A percentile compares a stretch with the other conserved stretches of the same genome.
Evolutionary conservation across 805 yeast species (phyloP).

Genomic region (Monosporozyma siamensis): DNA sequence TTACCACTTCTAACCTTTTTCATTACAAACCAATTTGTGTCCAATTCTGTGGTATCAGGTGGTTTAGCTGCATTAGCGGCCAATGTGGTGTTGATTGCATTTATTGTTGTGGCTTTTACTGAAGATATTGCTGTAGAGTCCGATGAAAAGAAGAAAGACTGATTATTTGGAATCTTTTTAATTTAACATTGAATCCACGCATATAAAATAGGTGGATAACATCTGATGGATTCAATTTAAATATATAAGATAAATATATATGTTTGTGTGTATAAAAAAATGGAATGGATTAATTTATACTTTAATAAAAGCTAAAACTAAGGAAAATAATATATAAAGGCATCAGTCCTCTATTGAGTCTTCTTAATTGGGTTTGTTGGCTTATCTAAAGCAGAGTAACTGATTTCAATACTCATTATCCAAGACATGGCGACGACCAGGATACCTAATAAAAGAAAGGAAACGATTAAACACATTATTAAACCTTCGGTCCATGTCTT

Average conservation of each 20-base stretch:
- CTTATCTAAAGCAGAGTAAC: conserved; percentile 76
- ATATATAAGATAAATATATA: background rate
- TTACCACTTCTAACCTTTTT: conserved; percentile 61
- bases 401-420: conserved; percentile 61
- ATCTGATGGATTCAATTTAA: too few relatives aligned
- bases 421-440: conserved; percentile 58
- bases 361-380: conserved; percentile 29
- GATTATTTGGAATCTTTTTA: too few relatives aligned
- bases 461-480: conserved; percentile 63
- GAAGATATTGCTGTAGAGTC: conserved; percentile 42
- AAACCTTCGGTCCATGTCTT: conserved; percentile 45
- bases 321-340: too few relatives aligned
- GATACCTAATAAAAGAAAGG: conserved; percentile 48
- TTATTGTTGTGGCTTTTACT: conserved; percentile 62
- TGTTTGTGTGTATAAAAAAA: background rate
- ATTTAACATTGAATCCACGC: too few relatives aligned
- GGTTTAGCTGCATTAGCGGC: conserved; percentile 75
- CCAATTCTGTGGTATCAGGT: conserved; percentile 58
- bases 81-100: conserved; percentile 63
- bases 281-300: background rate
- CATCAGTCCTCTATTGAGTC: conserved; percentile 11
- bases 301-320: too few relatives aligned
- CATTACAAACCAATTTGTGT: conserved; percentile 34
- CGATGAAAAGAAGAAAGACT: conserved; percentile 33
- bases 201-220: too few relatives aligned